Conservation (phyloP, 768 basidiomycete species). For the Boletus tylopilopsis region DNA sequence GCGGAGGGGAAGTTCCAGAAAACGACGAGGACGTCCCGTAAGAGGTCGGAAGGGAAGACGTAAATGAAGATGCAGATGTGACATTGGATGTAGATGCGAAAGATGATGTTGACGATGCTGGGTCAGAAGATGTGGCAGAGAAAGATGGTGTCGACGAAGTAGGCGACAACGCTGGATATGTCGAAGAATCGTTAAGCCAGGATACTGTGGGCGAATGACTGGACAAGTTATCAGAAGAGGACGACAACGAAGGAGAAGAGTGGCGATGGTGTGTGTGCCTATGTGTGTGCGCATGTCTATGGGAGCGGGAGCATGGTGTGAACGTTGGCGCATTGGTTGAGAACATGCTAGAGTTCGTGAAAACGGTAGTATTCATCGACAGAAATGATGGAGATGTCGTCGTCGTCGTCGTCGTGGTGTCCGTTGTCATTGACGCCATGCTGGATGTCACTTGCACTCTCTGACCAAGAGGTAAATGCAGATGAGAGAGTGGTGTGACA, state of each 20-base stretch:
- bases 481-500: neutral
- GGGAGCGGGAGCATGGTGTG: neutral
- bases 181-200: neutral
- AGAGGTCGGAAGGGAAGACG: neutral
- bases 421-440: neutral
- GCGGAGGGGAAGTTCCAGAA: neutral
- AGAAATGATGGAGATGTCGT: slow-evolving; percentile 6
- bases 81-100: neutral
- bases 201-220: neutral
- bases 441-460: neutral
- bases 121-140: neutral
- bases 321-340: neutral
- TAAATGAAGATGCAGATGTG: neutral
- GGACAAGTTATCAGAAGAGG: neutral
- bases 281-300: neutral
- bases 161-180: neutral
- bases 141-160: neutral
- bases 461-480: neutral
- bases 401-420: neutral
- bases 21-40: neutral
- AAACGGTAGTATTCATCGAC: neutral
- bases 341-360: neutral
- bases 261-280: neutral
- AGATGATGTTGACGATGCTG: neutral
- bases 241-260: neutral